Conservation (phyloP, 2,329 filamentous ascomycete species). For the Fusarium mangiferae region DNA sequence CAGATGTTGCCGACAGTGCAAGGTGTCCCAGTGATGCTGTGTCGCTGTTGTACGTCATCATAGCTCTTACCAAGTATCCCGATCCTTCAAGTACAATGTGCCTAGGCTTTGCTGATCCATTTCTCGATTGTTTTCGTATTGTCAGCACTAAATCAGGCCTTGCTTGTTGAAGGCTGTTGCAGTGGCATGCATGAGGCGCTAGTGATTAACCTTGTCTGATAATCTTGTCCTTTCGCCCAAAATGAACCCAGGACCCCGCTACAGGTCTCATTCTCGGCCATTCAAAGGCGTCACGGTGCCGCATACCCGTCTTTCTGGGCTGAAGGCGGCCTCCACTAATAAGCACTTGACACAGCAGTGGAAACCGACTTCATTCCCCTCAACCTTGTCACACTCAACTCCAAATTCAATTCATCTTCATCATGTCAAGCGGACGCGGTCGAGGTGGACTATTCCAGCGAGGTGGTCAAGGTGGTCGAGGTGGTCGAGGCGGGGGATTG, state of each 20-base stretch:
- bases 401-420: neutral
- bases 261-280: neutral
- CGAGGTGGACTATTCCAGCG: neutral
- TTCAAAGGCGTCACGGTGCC: neutral
- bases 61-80: neutral
- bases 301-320: conserved; percentile 4
- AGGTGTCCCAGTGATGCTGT: neutral
- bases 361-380: neutral
- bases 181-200: neutral
- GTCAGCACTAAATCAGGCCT: neutral
- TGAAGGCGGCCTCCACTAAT: neutral
- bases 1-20: neutral
- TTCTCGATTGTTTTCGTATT: neutral
- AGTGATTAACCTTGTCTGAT: neutral
- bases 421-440: conserved; percentile 5
- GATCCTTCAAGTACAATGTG: too few species aligned
- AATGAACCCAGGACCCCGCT: neutral
- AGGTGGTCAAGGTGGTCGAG: neutral
- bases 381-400: neutral
- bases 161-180: neutral
- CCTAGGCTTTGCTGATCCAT: neutral
- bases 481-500: neutral
- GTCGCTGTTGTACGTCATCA: neutral
- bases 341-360: neutral
- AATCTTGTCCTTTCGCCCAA: neutral